Conservation (phyloP, 306 rosid species). For the Acacia crassicarpa region DNA sequence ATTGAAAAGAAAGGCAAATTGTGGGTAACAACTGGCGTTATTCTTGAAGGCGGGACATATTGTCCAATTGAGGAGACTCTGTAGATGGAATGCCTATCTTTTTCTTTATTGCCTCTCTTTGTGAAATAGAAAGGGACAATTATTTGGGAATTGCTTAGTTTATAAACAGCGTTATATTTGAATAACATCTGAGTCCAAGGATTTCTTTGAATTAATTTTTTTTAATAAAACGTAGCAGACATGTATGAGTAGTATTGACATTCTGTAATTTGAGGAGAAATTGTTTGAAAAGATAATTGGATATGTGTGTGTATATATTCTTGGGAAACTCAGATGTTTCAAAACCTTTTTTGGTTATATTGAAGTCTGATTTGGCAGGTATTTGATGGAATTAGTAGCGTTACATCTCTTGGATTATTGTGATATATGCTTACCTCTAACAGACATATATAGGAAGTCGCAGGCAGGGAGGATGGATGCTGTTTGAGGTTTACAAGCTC, state of each 20-base stretch:
- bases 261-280: conserved; percentile 11
- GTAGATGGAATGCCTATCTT: conserved; percentile 53
- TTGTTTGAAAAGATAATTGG: background rate
- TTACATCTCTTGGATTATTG: conserved; percentile 53
- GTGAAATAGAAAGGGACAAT: conserved; percentile 11
- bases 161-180: background rate
- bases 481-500: conserved; percentile 69
- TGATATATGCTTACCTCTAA: conserved; percentile 43
- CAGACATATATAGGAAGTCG: too few species aligned
- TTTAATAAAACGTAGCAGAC: background rate
- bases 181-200: background rate
- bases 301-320: background rate
- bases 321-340: conserved; percentile 1
- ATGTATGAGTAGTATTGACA: background rate
- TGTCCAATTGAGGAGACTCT: conserved; percentile 75
- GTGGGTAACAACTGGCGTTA: conserved; percentile 78
- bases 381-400: conserved; percentile 75
- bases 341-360: conserved; percentile 18
- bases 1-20: conserved; percentile 60
- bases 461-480: too few species aligned
- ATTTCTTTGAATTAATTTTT: background rate
- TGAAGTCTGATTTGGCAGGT: conserved; percentile 45
- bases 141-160: background rate
- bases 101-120: background rate
- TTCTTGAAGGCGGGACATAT: conserved; percentile 55